Percentiles rank a stretch among this genome's conserved stretches.
Conservation (phyloP, 495 filamentous ascomycete genomes). For the Opeltia flavorubescens region DNA sequence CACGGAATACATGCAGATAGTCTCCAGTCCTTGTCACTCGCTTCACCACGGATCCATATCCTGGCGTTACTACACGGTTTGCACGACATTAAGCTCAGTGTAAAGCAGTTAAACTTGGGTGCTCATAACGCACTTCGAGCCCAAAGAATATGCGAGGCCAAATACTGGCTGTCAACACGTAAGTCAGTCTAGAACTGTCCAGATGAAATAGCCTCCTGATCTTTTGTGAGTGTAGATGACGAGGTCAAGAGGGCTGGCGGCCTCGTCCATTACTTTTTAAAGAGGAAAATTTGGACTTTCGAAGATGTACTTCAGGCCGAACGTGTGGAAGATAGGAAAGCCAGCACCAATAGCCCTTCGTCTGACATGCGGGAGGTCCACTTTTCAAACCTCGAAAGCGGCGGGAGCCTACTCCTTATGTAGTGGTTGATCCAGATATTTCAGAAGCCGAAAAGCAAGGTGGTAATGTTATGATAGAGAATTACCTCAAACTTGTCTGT, state of each 20-base stretch:
- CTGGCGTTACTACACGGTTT: slow-evolving; percentile 42
- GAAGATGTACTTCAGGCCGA: slow-evolving; percentile 32
- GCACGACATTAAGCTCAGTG: slow-evolving; percentile 34
- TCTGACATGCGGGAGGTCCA: slow-evolving; percentile 15
- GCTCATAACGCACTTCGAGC: slow-evolving; percentile 37
- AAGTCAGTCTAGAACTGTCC: not conserved
- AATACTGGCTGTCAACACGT: slow-evolving; percentile 42
- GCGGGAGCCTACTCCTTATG: slow-evolving; percentile 27
- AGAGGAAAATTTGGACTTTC: slow-evolving; percentile 19
- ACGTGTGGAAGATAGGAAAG: slow-evolving; percentile 5
- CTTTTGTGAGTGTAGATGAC: slow-evolving; percentile 21
- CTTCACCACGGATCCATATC: slow-evolving; percentile 26
- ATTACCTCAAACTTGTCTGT: no score
- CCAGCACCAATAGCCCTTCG: slow-evolving; percentile 8
- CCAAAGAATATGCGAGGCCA: slow-evolving; percentile 29
- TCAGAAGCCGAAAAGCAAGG: not conserved
- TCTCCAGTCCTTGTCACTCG: slow-evolving; percentile 20
- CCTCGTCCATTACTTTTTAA: slow-evolving; percentile 32
- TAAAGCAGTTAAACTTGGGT: slow-evolving; percentile 39
- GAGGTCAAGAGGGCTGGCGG: slow-evolving; percentile 39
- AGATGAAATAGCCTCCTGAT: not conserved
- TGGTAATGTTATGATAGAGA: no score
- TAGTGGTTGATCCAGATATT: slow-evolving; percentile 4
- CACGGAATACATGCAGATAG: slow-evolving; percentile 33
- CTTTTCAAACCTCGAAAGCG: slow-evolving; percentile 28